Base-by-base conservation (phyloP, 1,139 yeast species). In the Chernovozyma sophiae-reginae region DNA sequence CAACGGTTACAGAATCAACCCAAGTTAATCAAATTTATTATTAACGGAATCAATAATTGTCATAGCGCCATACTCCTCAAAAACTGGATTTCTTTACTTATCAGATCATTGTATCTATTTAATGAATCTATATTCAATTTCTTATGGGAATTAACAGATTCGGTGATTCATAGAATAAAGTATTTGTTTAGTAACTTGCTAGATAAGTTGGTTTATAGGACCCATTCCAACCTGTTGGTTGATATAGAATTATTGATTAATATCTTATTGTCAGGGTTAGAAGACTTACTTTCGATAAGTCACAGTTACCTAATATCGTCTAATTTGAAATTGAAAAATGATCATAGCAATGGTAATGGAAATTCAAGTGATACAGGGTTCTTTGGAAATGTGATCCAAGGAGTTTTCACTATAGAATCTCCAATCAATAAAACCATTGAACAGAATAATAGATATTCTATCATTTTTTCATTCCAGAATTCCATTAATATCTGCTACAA, bases 331-430 rank as follows among this genome's bases (percentile, higher is more conserved):
- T 36, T 43, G 6, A 36, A 40, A 29, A 49, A 43, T 22, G 56
- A 56, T 19, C 8, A 8, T 6, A 16, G 10, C 8, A 13, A 13
- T 16, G 46, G 44, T 25, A 39, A 41, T 25, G 35, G 37, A 16
- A 35, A 26, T 12, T 38, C 43, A n/a, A 45, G 44, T 12, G 74
- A 72, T 18, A 52, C 72, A 5, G 82, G 85, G 0, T 83, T 85
- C 52, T 74, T 85, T 44, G 87, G 87, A 0, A 78, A 77, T 41
- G 90, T 86, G 11, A 82, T 84, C 34, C 89, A 86, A 45, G 96
- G 96, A 3, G 96, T 89, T 0, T 86, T 90, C 52, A 84, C 81
- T 41, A 77, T 84, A 10, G 97, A 89, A 46, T 71, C 86, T 0
- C 84, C 89, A 0, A 68, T 72, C 5, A 72, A 73, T 4, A 65